These are phyloP conservation scores for Aspergillus sp. DNA, from an alignment of 2,329 filamentous ascomycete genomes.

Conservation along the genomic window DNA sequence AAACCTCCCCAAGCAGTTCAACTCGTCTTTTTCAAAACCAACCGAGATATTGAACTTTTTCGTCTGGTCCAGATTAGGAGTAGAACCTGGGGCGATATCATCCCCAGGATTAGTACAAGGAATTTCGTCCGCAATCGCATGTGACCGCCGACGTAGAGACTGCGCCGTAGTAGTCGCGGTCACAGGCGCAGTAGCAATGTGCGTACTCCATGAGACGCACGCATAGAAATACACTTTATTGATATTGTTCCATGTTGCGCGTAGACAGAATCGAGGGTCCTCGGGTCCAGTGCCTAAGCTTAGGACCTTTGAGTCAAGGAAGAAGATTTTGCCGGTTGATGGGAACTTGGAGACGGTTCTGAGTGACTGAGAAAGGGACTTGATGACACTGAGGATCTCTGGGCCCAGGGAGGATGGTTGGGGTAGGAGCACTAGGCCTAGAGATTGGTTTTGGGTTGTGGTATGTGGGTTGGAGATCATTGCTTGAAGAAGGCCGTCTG, in stretches of 20 bases:
- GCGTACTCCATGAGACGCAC: conserved; percentile 23
- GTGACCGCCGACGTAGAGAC: not conserved
- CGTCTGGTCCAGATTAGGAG: not conserved
- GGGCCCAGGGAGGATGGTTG: conserved; percentile 8
- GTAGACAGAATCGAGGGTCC: conserved; percentile 17
- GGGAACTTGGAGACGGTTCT: conserved; percentile 1
- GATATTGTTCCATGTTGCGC: conserved; percentile 22
- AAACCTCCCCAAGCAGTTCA: conserved; percentile 13
- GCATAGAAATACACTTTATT: conserved; percentile 26
- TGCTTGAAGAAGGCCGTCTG: not conserved
- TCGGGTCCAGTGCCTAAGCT: conserved; percentile 7
- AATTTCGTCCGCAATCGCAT: not conserved
- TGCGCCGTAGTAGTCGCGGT: not conserved
- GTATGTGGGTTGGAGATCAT: not conserved
- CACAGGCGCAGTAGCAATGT: not conserved
- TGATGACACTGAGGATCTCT: conserved; percentile 19
- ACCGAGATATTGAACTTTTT: conserved; percentile 12
- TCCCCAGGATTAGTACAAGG: not conserved
- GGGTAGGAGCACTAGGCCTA: not conserved
- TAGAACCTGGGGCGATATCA: not conserved
- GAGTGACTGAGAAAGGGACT: conserved; percentile 9
- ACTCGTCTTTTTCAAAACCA: conserved; percentile 21
- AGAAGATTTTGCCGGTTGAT: conserved; percentile 24
- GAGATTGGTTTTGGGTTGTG: not conserved
- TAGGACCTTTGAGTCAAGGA: conserved; percentile 24